Base-by-base conservation (phyloP, 257 asterid species). In the Gentiana macrophylla region DNA sequence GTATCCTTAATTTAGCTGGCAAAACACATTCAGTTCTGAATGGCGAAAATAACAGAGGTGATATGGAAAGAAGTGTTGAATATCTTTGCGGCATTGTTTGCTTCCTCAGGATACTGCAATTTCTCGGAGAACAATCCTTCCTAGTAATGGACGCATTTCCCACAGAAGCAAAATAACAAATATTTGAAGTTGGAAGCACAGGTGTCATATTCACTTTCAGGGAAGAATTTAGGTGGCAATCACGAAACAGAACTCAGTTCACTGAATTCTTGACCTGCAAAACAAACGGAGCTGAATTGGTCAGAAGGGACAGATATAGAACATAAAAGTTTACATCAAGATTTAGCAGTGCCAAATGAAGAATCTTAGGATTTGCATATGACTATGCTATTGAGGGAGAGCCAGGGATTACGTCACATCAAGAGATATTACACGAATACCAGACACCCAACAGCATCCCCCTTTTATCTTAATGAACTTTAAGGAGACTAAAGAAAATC, bases 21-120 rank as follows among this genome's bases (percentile, higher is more conserved):
- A 71, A 63, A 64, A 58, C 65, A 65, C 62, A 67, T 24, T 83
- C 83, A 59, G 71, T 61, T 32, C 78, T 77, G 68, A 88, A 75
- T 51, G 80, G 95, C 62, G 95, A 97, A 74, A 88, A 88, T 66
- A 88, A 72, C 66, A 82, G 76, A 60, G 80, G 36, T 33, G 95
- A 85, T 9, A 90, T 81, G 15, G 99, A 88, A 57, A 92, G 66
- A 3, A 97, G 95, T 47, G 80, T 47, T 33, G 68, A 62, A 61
- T 66, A 72, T 61, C 73, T 86, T 57, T 70, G 91, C 8, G 73
- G 73, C 58, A 77, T 65, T 55, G 76, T 46, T 63, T 65, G 82
- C 60, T 67, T 82, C 48, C 69, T 67, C 8, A 70, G 66, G 62
- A 72, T 52, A 60, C 73, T 77, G 76, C 84, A 82, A 62, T 74